phyloP scores from a whole-genome alignment of 192 early-diverging fungal genomes.

The Backusella parvicylindrica region DNA sequence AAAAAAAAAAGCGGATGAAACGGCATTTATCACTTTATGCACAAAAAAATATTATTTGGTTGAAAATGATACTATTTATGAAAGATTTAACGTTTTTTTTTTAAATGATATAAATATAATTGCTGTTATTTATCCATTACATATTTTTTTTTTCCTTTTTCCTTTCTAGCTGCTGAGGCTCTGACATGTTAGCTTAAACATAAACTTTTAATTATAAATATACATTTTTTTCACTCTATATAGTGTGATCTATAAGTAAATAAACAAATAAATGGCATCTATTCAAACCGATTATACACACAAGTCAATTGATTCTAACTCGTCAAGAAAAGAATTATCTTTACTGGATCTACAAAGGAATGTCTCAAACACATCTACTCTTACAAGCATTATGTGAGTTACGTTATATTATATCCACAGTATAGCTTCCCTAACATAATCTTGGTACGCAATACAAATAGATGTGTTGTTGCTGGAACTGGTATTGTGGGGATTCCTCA shows the following conservation, averaged over 20 bases:
- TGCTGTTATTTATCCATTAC: background rate
- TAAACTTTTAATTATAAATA: background rate
- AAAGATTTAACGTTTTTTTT: background rate
- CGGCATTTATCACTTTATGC: background rate
- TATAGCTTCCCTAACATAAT: background rate
- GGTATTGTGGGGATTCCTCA: slow-evolving; percentile 57
- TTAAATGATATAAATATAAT: background rate
- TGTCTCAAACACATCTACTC: slow-evolving; percentile 9
- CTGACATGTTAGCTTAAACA: background rate
- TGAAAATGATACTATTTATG: background rate
- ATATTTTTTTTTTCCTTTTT: background rate
- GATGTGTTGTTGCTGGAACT: slow-evolving; percentile 39
- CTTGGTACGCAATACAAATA: background rate
- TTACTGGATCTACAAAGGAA: background rate
- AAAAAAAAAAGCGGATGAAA: slow-evolving; percentile 1
- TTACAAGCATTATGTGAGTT: slow-evolving; percentile 3
- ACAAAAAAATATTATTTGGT: background rate
- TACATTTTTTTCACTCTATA: background rate
- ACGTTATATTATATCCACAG: background rate
- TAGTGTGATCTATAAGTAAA: background rate
- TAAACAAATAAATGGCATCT: background rate
- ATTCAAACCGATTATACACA: background rate
- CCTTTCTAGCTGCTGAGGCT: background rate
- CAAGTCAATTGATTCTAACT: background rate
- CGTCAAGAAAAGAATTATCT: background rate